Base-by-base conservation (phyloP, 2,329 filamentous ascomycete species). In the Cladosporium oxysporum region DNA sequence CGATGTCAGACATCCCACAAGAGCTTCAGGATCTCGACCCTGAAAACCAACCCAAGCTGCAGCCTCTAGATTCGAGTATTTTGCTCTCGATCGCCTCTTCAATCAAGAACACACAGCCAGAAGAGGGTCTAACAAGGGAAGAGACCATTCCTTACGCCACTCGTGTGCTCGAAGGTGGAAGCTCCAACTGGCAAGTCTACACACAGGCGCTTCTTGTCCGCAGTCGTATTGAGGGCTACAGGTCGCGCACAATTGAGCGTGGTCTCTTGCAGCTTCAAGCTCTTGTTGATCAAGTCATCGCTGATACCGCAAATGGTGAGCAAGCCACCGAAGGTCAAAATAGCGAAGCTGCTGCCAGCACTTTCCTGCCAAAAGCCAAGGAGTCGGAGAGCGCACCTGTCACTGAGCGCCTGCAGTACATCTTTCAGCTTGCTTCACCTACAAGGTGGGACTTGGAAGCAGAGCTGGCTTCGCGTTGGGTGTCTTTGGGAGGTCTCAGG, bases 131-230 rank as follows among this genome's bases (percentile, higher is more conserved):
- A 0, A 98, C 93, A 0, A 86, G 93, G n/a, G 93, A 98, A 79
- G 92, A 98, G 76, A 94, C 96, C 5, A 79, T 96, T 0, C 95
- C 95, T 0, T 99, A 94, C 75, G 95, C 95, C 0, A 90, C 89
- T 1, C 88, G 95, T 49, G 95, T 98, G 0, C 84, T 99, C 1
- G 87, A 91, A 10, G 93, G 95, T 67, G 93, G 94, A 71, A 91
- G 91, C 55, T 94, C 92, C 0, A 99, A 98, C 77, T 99, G 95
- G 95, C 95, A 98, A 77, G 90, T 97, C 37, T 98, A 98, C 76
- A 97, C 95, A 0, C 93, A 98, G 75, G 95, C 93, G 0, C 83
- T 99, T 10, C 83, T 99, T 0, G 91, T 98, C 1, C 87, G 95
- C 53, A 96, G 92, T 67, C 86, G 95, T 18, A 94, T 98, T 64